These are phyloP conservation scores for Begonia masoniana DNA, from an alignment of 306 rosid species.

Conservation along the genomic window DNA sequence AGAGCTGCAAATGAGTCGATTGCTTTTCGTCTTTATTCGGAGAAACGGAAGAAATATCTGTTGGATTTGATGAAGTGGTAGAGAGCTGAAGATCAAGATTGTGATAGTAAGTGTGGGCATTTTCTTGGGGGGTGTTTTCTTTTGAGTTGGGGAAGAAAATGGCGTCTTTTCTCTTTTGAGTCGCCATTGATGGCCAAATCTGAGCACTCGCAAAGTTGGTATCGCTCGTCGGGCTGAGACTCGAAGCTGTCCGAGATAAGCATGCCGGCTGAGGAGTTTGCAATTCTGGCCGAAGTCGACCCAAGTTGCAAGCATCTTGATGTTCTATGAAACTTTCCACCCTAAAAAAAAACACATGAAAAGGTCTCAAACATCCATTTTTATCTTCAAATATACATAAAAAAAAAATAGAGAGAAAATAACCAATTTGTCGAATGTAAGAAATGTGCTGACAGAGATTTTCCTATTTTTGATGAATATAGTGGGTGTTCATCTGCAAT, in stretches of 20 bases:
- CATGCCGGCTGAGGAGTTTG: constrained; percentile 55
- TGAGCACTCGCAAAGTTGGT: constrained; percentile 60
- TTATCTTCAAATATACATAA: too few species aligned
- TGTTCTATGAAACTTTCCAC: constrained; percentile 99
- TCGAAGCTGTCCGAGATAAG: constrained; percentile 86
- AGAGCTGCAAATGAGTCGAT: constrained; percentile 70
- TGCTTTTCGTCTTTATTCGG: constrained; percentile 28
- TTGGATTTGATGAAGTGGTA: constrained; percentile 20
- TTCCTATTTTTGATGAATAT: too few species aligned
- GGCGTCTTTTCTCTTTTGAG: constrained; percentile 18
- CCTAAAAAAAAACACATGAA: constrained; percentile 19
- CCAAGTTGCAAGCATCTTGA: constrained; percentile 94
- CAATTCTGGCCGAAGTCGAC: constrained; percentile 41
- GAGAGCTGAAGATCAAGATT: constrained; percentile 93
- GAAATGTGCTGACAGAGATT: too few species aligned
- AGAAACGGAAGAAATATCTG: constrained; percentile 18
- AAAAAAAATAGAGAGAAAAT: too few species aligned
- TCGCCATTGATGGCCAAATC: constrained; percentile 12
- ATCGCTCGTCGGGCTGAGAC: constrained; percentile 86
- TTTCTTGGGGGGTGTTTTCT: neutral
- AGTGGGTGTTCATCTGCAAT: too few species aligned
- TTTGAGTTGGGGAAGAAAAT: constrained; percentile 21
- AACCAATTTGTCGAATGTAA: too few species aligned
- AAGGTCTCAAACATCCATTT: too few species aligned
- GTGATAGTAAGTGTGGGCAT: constrained; percentile 18